phyloP scores from a whole-genome alignment of 169 alveolate species.

The Eimeria tenella region DNA sequence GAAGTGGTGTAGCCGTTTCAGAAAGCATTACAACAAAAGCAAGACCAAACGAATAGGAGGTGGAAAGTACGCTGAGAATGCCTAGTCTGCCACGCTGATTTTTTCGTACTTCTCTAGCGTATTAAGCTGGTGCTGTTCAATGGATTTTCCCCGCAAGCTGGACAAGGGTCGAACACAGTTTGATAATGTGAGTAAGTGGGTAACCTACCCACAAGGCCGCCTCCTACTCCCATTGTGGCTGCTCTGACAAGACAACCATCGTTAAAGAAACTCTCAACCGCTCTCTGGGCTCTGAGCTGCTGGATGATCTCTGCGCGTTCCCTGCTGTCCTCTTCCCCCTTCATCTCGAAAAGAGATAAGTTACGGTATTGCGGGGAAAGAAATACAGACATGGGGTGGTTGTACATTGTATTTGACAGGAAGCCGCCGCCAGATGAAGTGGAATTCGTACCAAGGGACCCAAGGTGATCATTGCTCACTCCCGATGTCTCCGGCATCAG shows the following conservation, averaged over 20 bases:
- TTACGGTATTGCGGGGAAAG: constrained; percentile 48
- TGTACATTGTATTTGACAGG: background rate
- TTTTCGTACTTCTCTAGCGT: background rate
- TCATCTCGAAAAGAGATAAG: background rate
- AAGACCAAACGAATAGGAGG: too few species aligned
- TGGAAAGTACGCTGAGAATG: too few species aligned
- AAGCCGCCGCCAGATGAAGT: background rate
- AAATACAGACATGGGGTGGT: constrained; percentile 58
- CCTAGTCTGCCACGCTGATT: background rate
- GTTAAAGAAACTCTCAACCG: constrained; percentile 62
- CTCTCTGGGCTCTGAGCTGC: constrained; percentile 59
- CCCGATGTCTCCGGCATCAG: constrained; percentile 51
- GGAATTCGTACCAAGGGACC: background rate
- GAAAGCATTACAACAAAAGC: too few species aligned
- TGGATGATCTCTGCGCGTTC: constrained; percentile 25
- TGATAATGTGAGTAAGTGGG: background rate
- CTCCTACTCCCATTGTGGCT: constrained; percentile 74
- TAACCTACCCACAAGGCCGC: constrained; percentile 79
- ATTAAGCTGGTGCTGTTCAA: background rate
- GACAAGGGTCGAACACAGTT: background rate
- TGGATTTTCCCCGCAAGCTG: background rate
- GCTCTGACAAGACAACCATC: constrained; percentile 80
- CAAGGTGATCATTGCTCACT: background rate
- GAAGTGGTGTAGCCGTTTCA: too few species aligned
- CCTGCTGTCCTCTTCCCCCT: constrained; percentile 6